Percentiles rank a stretch among this genome's conserved stretches.
These are phyloP conservation scores for Colletotrichum salicis DNA, from an alignment of 2,329 filamentous ascomycete genomes.

Conservation along the genomic window DNA sequence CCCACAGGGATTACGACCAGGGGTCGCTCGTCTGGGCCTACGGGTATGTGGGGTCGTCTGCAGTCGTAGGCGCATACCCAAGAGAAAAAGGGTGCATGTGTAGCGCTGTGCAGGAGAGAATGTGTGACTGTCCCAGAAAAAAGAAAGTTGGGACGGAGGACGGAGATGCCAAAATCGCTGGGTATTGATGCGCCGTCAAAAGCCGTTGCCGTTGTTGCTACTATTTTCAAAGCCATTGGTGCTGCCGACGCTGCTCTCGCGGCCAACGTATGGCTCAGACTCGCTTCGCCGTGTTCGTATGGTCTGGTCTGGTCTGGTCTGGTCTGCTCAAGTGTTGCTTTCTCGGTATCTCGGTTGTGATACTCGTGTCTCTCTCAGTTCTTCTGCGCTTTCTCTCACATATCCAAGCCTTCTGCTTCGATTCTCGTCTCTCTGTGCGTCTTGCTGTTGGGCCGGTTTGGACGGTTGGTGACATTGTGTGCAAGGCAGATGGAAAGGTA, in stretches of 20 bases:
- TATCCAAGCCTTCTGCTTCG: background rate
- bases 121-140: background rate
- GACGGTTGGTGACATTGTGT: background rate
- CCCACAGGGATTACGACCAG: constrained; percentile 31
- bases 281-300: constrained; percentile 27
- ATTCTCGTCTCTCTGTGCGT: background rate
- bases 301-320: background rate
- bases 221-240: background rate
- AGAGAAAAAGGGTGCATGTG: constrained; percentile 27
- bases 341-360: background rate
- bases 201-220: background rate
- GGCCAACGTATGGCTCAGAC: background rate
- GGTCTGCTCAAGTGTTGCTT: background rate
- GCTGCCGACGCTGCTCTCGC: background rate
- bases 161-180: constrained; percentile 19
- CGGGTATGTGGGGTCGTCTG: constrained; percentile 33
- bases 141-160: background rate
- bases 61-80: constrained; percentile 24
- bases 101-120: constrained; percentile 12
- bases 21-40: constrained; percentile 19
- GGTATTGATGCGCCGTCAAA: background rate
- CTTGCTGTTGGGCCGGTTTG: background rate
- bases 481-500: background rate
- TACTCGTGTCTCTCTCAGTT: background rate
- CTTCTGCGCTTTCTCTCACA: background rate